phyloP scores from a whole-genome alignment of 2,329 filamentous ascomycete species.

The Paecilomyces niveus region DNA sequence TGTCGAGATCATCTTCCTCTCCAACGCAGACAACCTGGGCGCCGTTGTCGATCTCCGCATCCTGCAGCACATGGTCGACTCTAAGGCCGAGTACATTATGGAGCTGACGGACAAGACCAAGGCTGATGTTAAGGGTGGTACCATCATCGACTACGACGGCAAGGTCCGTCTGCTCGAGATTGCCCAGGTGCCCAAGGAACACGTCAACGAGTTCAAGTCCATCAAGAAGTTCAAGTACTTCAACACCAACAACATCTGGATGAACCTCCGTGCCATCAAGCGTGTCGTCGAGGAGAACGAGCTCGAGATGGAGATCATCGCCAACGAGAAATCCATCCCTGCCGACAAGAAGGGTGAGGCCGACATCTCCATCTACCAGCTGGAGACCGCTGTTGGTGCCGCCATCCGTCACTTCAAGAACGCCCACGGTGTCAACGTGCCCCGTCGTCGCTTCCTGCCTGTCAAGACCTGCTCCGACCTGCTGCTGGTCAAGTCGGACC shows the following conservation, averaged over 20 bases:
- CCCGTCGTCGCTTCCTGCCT: conserved; percentile 93
- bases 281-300: conserved; percentile 97
- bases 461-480: conserved; percentile 99
- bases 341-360: conserved; percentile 99
- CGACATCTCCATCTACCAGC: conserved; percentile 93
- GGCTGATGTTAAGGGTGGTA: conserved; percentile 99
- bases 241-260: conserved; percentile 99
- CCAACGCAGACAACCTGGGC: conserved; percentile 97
- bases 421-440: conserved; percentile 97
- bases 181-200: conserved; percentile 98
- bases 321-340: conserved; percentile 97
- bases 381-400: conserved; percentile 96
- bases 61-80: conserved; percentile 98
- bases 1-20: conserved; percentile 96
- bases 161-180: conserved; percentile 96
- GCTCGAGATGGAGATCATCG: conserved; percentile 98
- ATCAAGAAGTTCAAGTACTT: conserved; percentile 99
- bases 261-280: conserved; percentile 96
- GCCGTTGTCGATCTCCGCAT: conserved; percentile 97
- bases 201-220: conserved; percentile 99
- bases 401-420: conserved; percentile 99
- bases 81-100: conserved; percentile 97
- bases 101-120: conserved; percentile 99
- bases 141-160: conserved; percentile 98
- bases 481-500: conserved; percentile 98